Base-by-base conservation (phyloP, 2,329 filamentous ascomycete species). In the Daldinia eschscholtzii region DNA sequence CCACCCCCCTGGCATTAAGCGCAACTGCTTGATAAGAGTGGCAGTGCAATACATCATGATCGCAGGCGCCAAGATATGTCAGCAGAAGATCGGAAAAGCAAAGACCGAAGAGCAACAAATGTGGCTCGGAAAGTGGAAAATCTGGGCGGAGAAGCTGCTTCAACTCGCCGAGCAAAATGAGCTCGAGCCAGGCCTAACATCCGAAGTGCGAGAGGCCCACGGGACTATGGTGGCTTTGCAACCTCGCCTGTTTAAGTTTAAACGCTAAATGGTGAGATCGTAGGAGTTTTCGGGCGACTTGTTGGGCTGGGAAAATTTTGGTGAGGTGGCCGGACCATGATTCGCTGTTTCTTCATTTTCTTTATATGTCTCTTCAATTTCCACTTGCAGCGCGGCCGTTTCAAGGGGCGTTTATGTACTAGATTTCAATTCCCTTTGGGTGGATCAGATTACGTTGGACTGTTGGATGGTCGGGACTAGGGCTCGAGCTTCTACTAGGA, bases 21-120 rank as follows among this genome's bases (percentile, higher is more conserved):
- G 58, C 7, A 61, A 15, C 15, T 53, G 58, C 30, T 18, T 61
- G 48, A 61, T 61, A 42, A 41, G 58, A 15, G 58, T 61, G 46
- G 58, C 58, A 12, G 58, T 46, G 46, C 58, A 61, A 42, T 62
- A 62, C 28, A 48, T 62, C 18, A 26, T 62, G 48, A 41, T 62
- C 6, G 48, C 48, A 28, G 59, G 59, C 15, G 1, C 50, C 26
- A 62, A 62, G 50, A 35, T 62, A 42, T 62, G 37, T 12, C 33
- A 56, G 26, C 7, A 35, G 6, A 42, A 42, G 48, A 42, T 62
- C 35, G 48, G 35, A 35, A 48, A 53, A 6, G 57, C 4, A 20
- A 35, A 30, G 18, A 37, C 57, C 18, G 57, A 48, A 23, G 41
- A 48, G 12, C 57, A 50, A 26, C 41, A 37, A 6, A 42, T 18